A percentile compares a stretch with the other conserved stretches of the same genome.
phyloP scores from a whole-genome alignment of 208 protist genomes.

The Acanthamoeba triangularis region DNA sequence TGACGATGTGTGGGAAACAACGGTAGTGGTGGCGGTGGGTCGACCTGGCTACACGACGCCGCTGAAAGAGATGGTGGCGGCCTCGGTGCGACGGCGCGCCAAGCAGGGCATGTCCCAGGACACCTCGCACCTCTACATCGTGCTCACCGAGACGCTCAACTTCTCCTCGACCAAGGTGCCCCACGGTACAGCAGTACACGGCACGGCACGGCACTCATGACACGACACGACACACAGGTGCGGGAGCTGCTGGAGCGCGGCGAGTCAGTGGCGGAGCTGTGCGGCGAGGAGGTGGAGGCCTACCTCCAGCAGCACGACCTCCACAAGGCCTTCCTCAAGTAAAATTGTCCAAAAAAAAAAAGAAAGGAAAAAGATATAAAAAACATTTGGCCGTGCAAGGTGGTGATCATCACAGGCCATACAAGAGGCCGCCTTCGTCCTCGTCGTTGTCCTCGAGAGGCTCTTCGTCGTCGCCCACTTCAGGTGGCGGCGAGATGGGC shows the following conservation, averaged over 20 bases:
- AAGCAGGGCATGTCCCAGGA: not conserved
- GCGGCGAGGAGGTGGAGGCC: not conserved
- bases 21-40: slow-evolving; percentile 18
- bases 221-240: not conserved
- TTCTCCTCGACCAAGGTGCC: slow-evolving; percentile 31
- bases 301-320: slow-evolving; percentile 17
- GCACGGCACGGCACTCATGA: no score
- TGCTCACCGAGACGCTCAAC: not conserved
- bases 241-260: not conserved
- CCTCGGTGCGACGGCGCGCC: no score
- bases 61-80: not conserved
- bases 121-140: not conserved
- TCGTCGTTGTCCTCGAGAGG: no score
- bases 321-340: slow-evolving; percentile 18
- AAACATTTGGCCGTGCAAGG: no score
- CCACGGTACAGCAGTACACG: no score
- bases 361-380: no score
- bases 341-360: not conserved
- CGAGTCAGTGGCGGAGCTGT: slow-evolving; percentile 8
- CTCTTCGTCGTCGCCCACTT: no score
- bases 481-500: no score
- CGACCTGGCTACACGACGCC: slow-evolving; percentile 34
- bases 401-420: no score
- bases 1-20: not conserved
- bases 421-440: no score